Evolutionary conservation across 2,329 filamentous ascomycete genomes (phyloP), one percentile per base, ranked within the genome.

Genomic region (Beauveria sp.): DNA sequence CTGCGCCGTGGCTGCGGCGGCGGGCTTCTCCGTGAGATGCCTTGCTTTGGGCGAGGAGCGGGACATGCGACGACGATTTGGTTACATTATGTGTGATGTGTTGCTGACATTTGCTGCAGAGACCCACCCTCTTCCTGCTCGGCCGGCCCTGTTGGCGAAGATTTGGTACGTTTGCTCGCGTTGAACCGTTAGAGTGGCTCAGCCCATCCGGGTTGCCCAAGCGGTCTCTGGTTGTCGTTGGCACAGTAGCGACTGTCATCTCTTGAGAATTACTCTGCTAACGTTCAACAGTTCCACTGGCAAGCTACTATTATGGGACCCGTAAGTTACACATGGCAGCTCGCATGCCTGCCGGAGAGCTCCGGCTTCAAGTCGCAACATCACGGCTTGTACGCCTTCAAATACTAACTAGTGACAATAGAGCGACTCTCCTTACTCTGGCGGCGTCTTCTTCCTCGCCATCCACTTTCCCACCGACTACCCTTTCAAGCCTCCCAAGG

Each of bases 391-490:
- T 26, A 42, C 8, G 16, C 34, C 3, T 45, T 5, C 18, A n/a
- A 45, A 65, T 66, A 63, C 74, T 78, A 67, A 75, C 67, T 2
- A 22, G 22, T 28, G 47, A 70, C n/a, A 34, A 63, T 70, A 96
- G 91, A 85, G 89, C 77, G 95, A 98, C 78, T 97, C 92, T 73
- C 95, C 95, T 77, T 99, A 98, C 84, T 91, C 93, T 56, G 93
- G 93, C 76, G 95, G 95, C 73, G 93, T 99, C 70, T 99, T 99
- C 85, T 99, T 99, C 87, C 86, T 99, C 68, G 88, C 90, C 70
- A 99, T 99, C 74, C 92, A 97, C 81, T 98, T 99, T 84, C 95
- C 95, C 69, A 99, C 95, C 84, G 95, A 99, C 84, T 99, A 99
- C 80, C 95, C 95, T 47, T 99, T 99, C 86, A 99, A 99, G 89